phyloP scores from a whole-genome alignment of 345 rosid species.

The Syzygium jambos region DNA sequence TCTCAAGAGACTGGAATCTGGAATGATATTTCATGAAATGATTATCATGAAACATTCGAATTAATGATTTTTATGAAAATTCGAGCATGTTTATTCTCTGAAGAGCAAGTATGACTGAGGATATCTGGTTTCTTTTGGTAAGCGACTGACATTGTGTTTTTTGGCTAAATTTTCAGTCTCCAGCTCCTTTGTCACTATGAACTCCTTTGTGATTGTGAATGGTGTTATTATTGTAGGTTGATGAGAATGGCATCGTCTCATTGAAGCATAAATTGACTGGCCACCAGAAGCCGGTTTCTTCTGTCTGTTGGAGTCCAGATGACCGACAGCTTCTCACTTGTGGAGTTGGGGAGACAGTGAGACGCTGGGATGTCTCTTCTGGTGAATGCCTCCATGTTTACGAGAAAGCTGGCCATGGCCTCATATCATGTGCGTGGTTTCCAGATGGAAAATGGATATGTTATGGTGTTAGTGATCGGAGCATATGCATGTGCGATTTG shows the following conservation, averaged over 20 bases:
- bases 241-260: constrained; percentile 21
- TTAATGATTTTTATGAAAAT: not conserved
- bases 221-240: constrained; percentile 21
- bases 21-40: not conserved
- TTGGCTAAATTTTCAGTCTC: not conserved
- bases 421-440: constrained; percentile 61
- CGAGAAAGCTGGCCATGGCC: constrained; percentile 40
- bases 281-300: constrained; percentile 42
- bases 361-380: constrained; percentile 54
- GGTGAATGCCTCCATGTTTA: constrained; percentile 54
- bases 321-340: constrained; percentile 53
- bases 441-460: constrained; percentile 41
- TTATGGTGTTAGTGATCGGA: constrained; percentile 42
- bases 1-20: not conserved
- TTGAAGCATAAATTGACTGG: constrained; percentile 43
- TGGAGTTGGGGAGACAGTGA: constrained; percentile 43
- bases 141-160: not conserved
- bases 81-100: not conserved
- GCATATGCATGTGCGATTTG: constrained; percentile 48
- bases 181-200: not conserved
- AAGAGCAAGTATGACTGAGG: not conserved
- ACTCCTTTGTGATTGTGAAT: not conserved
- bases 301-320: constrained; percentile 61
- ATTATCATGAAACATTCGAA: not conserved
- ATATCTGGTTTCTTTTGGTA: not conserved